Evolutionary conservation across 2,329 filamentous ascomycete genomes (phyloP).

Genomic region (Ophiobolus disseminans): DNA sequence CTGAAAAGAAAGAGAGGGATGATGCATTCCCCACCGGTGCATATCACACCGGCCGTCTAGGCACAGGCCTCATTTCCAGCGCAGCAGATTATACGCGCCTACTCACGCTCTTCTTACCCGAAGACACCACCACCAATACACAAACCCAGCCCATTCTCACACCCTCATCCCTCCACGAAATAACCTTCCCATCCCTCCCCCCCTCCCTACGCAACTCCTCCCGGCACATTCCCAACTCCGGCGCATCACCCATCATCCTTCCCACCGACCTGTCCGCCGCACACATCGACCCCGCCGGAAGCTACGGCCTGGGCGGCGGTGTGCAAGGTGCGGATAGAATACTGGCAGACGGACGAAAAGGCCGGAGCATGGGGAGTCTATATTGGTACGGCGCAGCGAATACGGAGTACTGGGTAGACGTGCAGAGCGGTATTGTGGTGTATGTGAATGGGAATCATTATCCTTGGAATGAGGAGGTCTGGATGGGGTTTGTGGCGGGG

Average conservation of each 20-base stretch:
- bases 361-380: conserved; percentile 26
- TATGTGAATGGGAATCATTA: conserved; percentile 27
- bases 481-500: conserved; percentile 29
- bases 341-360: conserved; percentile 20
- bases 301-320: conserved; percentile 53
- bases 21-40: conserved; percentile 22
- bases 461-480: conserved; percentile 29
- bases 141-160: too few species aligned
- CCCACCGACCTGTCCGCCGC: conserved; percentile 54
- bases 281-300: conserved; percentile 55
- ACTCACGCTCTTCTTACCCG: conserved; percentile 20
- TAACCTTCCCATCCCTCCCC: too few species aligned
- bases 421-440: conserved; percentile 25
- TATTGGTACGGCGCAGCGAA: conserved; percentile 39
- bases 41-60: conserved; percentile 24
- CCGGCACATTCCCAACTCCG: conserved; percentile 16
- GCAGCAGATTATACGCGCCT: conserved; percentile 23
- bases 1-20: conserved; percentile 9
- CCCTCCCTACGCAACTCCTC: conserved; percentile 21
- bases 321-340: conserved; percentile 56
- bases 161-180: too few species aligned
- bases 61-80: conserved; percentile 25
- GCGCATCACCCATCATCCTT: conserved; percentile 24
- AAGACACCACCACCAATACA: conserved; percentile 27
- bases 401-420: conserved; percentile 32